Evolutionary conservation across 129 eudicot genomes (phyloP).

Genomic region (Arctium minus): DNA sequence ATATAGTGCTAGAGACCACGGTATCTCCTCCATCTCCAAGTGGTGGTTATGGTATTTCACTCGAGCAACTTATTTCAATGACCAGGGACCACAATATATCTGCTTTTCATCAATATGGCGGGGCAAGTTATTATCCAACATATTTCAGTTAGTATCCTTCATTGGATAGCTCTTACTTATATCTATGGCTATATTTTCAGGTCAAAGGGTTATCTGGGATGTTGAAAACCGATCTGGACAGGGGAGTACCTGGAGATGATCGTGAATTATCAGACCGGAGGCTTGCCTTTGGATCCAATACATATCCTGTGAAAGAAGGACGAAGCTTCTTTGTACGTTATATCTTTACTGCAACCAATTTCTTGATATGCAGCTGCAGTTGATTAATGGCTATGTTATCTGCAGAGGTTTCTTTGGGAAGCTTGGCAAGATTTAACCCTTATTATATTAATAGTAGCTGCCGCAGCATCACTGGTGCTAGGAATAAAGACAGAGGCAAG

Average conservation of each 20-base stretch:
- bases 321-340: conserved; percentile 57
- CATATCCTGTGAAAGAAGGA: conserved; percentile 85
- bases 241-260: conserved; percentile 54
- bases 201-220: conserved; percentile 53
- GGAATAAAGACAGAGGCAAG: conserved; percentile 88
- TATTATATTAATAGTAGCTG: conserved; percentile 78
- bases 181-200: conserved; percentile 39
- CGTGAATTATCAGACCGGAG: conserved; percentile 53
- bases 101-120: conserved; percentile 72
- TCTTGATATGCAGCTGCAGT: not conserved
- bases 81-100: conserved; percentile 61
- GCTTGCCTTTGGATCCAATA: conserved; percentile 75
- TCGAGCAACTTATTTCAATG: conserved; percentile 73
- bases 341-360: not conserved
- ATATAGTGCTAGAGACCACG: conserved; percentile 43
- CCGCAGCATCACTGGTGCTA: conserved; percentile 69
- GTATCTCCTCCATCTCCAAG: conserved; percentile 49
- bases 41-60: conserved; percentile 67
- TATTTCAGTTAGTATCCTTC: not conserved
- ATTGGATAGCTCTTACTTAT: not conserved
- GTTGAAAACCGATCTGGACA: conserved; percentile 65
- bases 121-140: conserved; percentile 54
- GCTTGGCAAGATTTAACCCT: conserved; percentile 92
- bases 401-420: conserved; percentile 82
- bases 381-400: not conserved